These are phyloP conservation scores for Mucor plumbeus DNA, from an alignment of 371 early-diverging fungal species.

Conservation along the genomic window DNA sequence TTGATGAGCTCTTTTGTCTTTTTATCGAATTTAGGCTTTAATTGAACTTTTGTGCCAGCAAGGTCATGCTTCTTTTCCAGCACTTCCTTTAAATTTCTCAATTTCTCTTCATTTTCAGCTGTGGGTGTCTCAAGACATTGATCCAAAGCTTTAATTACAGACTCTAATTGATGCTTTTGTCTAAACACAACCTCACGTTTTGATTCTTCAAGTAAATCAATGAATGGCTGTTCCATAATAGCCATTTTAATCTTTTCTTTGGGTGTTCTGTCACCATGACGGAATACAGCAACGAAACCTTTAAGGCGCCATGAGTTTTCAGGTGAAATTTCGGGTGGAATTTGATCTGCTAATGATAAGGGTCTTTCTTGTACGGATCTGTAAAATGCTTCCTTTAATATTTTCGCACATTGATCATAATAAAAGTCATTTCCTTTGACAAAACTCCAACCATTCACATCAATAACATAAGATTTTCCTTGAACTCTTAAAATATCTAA, in stretches of 20 bases:
- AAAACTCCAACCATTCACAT: constrained; percentile 99
- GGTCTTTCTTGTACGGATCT: constrained; percentile 51
- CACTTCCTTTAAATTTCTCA: constrained; percentile 73
- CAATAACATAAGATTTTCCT: constrained; percentile 93
- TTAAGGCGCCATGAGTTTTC: constrained; percentile 92
- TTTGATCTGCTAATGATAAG: constrained; percentile 63
- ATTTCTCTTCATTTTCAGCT: constrained; percentile 60
- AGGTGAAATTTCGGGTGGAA: constrained; percentile 59
- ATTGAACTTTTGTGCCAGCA: constrained; percentile 94
- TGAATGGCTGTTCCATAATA: constrained; percentile 68
- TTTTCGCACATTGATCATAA: constrained; percentile 84
- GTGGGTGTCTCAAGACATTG: constrained; percentile 53
- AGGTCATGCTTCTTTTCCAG: constrained; percentile 79
- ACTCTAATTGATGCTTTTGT: constrained; percentile 70
- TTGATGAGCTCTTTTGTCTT: constrained; percentile 67
- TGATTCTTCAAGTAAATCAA: constrained; percentile 68
- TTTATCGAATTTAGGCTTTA: constrained; percentile 80
- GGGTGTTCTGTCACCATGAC: constrained; percentile 98
- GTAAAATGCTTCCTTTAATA: constrained; percentile 64
- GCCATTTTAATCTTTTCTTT: constrained; percentile 94
- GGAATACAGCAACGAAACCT: constrained; percentile 89
- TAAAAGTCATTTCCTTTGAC: constrained; percentile 97
- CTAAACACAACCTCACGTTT: constrained; percentile 85
- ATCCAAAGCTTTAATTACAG: constrained; percentile 70
- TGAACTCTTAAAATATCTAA: constrained; percentile 90